phyloP scores from a whole-genome alignment of 78 protist species.

The Blattamonas nauphoetae region DNA sequence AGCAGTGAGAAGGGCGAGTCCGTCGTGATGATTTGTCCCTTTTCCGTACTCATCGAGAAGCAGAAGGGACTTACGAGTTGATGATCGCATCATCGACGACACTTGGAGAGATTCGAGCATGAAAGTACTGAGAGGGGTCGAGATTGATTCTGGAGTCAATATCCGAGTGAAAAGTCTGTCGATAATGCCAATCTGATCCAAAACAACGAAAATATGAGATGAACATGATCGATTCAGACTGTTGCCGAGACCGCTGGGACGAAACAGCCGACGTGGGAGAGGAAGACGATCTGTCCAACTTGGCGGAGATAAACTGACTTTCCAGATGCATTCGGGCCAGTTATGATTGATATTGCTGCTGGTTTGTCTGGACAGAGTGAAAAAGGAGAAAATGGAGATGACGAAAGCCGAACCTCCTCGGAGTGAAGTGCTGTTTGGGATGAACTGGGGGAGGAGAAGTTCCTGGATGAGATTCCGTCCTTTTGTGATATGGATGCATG shows the following conservation, averaged over 20 bases:
- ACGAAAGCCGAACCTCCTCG: not conserved
- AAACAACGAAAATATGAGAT: not conserved
- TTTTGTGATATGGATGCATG: not conserved
- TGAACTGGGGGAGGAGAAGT: not conserved
- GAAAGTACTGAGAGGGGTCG: not conserved
- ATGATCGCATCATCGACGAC: not conserved
- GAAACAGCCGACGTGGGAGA: constrained; percentile 53
- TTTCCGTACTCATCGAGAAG: not conserved
- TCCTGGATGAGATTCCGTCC: not conserved
- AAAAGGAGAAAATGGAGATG: not conserved
- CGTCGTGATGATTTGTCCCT: not conserved
- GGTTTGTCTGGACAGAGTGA: not conserved
- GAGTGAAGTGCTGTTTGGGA: not conserved
- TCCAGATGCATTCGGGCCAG: not conserved
- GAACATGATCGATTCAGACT: not conserved
- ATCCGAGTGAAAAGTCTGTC: not conserved
- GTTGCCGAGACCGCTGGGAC: constrained; percentile 67
- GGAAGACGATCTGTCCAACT: constrained; percentile 22
- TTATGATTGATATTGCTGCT: not conserved
- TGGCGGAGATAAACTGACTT: not conserved
- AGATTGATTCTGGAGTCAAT: not conserved
- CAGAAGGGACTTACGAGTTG: not conserved
- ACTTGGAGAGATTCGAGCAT: not conserved
- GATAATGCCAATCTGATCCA: not conserved
- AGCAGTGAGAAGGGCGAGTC: not conserved